Evolutionary conservation across 1,284 basidiomycete species (phyloP), one percentile per base, ranked within the genome.

Genomic region (Pterulicium gracile): DNA sequence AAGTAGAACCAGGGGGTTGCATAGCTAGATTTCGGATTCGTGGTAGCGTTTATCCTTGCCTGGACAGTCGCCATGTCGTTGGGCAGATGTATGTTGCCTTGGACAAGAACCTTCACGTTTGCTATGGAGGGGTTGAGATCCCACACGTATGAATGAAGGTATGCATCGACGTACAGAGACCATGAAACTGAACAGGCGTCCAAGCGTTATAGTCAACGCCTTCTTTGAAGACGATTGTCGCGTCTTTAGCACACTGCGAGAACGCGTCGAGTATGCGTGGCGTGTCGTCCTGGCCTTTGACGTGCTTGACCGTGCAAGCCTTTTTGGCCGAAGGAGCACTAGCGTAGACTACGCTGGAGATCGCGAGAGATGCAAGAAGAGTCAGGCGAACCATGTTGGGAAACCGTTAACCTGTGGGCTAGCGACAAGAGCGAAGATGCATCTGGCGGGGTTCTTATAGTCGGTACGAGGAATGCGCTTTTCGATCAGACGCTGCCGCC

Each of bases 41-140:
- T 53, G 3, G 64, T 62, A 42, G 52, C 51, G 45, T 63, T 61
- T 49, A 66, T 63, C 46, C 52, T 57, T 24, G 58, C 52, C 51
- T 71, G 70, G 15, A 74, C 63, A 24, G 57, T 56, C 3, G 64
- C 54, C 10, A 73, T 65, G 51, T 71, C 65, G 24, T 60, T 58
- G 0, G 70, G 70, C 5, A 74, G 62, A 48, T 67, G 58, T 14
- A 72, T 52, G 50, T 72, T 74, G n/a, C 70, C 70, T 21, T 67
- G 58, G n/a, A 73, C 50, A 21, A 58, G 59, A 13, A 73, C 61
- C n/a, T 65, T 62, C 19, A 72, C 68, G 46, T 71, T 70, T 44
- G 59, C 66, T 68, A 24, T 21, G 12, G 20, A 39, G 36, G n/a
- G 5, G 5, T 4, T 5, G 36, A 39, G 15, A 10, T 15, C 36